Evolutionary conservation across 2,329 filamentous ascomycete genomes (phyloP), one percentile per base, ranked within the genome.

Genomic region (Aspergillus sojae): DNA sequence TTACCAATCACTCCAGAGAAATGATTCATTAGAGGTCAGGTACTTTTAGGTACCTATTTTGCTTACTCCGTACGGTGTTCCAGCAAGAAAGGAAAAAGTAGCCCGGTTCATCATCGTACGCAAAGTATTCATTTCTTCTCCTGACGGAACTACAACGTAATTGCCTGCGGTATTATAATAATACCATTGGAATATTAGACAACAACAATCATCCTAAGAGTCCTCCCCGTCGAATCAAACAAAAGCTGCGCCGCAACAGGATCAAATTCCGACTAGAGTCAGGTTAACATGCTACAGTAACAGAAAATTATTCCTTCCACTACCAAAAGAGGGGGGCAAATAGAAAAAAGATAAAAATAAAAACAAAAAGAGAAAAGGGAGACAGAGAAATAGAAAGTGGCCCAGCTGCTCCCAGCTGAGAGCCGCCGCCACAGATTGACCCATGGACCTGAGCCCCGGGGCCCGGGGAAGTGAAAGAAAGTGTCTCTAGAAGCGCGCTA

Each of bases 401-500:
- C 55, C 62, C 61, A 64, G 65, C 69, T 65, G 58, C 64, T 28
- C 50, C 50, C 30, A 54, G 50, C 50, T 39, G 52, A 66, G 67
- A 69, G 68, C 68, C 65, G 68, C 66, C 62, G 66, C 62, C 61
- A 39, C 66, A 68, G 65, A 69, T 71, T 69, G 64, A 68, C 68
- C 74, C 71, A 71, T 68, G 64, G 69, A 69, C 73, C 72, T 74
- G 65, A 72, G 63, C 68, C 67, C 70, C 69, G 72, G 74, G 70
- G 72, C 70, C 71, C 74, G 74, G 75, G 75, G 75, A 77, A 76
- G 69, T 65, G 45, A 68, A 66, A 65, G 71, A 65, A 70, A 63
- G 63, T 64, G 60, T 65, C 67, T 69, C 68, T 73, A 71, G 67
- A 71, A 69, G 63, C 65, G 68, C 70, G 73, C 72, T 75, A 76